Percentiles rank a stretch among this genome's conserved stretches.
These are phyloP conservation scores for Pythium utonaiense DNA, from an alignment of 352 stramenopile genomes.

Conservation along the genomic window DNA sequence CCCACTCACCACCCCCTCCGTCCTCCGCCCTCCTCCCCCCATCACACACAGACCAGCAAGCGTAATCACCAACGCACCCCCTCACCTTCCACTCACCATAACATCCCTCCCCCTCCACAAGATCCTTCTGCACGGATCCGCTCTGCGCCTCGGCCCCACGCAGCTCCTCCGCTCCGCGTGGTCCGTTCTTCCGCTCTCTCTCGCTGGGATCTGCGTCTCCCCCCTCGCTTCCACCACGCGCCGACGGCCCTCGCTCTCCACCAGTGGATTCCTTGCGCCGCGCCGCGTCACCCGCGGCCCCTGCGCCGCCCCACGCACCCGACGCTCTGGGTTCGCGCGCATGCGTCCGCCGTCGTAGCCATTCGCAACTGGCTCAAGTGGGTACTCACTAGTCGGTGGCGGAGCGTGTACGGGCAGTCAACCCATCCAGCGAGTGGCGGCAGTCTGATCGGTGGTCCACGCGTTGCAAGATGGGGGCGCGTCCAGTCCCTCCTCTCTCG, in stretches of 20 bases:
- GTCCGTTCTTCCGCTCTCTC: not conserved
- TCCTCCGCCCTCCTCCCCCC: not conserved
- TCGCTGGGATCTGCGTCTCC: constrained; percentile 1
- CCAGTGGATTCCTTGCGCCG: not conserved
- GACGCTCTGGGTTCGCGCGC: not conserved
- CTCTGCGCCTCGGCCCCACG: not conserved
- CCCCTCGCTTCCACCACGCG: not conserved
- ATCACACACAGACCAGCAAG: not conserved
- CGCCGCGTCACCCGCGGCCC: not conserved
- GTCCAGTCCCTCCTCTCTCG: not conserved
- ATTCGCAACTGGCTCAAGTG: constrained; percentile 10
- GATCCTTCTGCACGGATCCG: not conserved
- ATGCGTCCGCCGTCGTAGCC: constrained; percentile 8
- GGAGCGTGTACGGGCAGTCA: not conserved
- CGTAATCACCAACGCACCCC: not conserved
- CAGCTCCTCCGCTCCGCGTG: not conserved
- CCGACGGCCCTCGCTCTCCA: not conserved
- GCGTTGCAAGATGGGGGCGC: constrained; percentile 4
- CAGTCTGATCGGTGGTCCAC: constrained; percentile 7
- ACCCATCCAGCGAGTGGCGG: constrained; percentile 4
- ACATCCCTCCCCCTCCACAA: not conserved
- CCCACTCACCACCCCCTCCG: not conserved
- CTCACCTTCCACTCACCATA: not conserved
- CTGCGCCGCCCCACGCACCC: not conserved
- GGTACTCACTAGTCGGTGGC: constrained; percentile 19